Evolutionary conservation across 108 stramenopile genomes (phyloP), one percentile per base, ranked within the genome.

Genomic region (Discostella pseudostelligera): DNA sequence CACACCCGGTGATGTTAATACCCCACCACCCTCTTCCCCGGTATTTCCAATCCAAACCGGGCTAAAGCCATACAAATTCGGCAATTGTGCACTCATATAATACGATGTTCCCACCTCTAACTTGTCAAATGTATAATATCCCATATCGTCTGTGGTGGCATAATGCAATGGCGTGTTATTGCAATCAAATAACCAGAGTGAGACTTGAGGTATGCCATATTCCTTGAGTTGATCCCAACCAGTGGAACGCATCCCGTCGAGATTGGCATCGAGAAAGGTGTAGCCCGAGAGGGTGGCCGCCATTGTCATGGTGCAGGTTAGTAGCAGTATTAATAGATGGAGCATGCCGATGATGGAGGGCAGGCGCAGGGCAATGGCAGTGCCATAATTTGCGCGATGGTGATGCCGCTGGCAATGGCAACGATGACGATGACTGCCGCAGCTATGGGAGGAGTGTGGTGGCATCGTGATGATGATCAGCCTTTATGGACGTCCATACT

Each of bases 1-100:
- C 7, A 39, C 67, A 25, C 46, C 29, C 12, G 67, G 56, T 19
- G 42, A 25, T 1, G 55, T 56, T 2, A 56, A 46, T 5, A 16
- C 12, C 42, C 14, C n/a, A 12, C 42, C 42, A 43, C n/a, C n/a
- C 3, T 11, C 42, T 7, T 2, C 12, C 3, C n/a, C 42, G 42
- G n/a, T 2, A 12, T 43, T 43, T 2, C 42, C 42, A 43, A n/a
- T 43, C 42, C 42, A 43, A 16, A 43, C 42, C 14, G 12, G 14
- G 4, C 14, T 11, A 43, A 43, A 43, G 2, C 2, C 42, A 16
- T 8, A 43, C 42, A 12, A 8, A 2, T 12, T n/a, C 9, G 42
- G 42, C 12, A 43, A 16, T 43, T n/a, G 42, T 2, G 42, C 42
- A 43, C 9, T n/a, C 1, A 43, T 43, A 11, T 43, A 43, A 43